A percentile compares a stretch with the other conserved stretches of the same genome.
Conservation (phyloP, 768 basidiomycete species). For the Chalciporus pseudorubinellus region DNA sequence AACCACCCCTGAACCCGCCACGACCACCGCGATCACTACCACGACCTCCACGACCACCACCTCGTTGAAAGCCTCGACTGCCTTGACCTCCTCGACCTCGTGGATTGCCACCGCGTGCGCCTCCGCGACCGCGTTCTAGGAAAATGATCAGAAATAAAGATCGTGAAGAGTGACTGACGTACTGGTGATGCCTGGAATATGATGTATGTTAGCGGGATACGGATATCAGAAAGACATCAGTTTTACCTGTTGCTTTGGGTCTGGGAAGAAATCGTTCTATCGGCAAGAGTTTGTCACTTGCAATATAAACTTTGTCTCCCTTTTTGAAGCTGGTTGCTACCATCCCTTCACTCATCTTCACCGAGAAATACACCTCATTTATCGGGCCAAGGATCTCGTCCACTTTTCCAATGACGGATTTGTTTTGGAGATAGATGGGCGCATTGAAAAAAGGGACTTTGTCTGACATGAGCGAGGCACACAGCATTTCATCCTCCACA, state of each 20-base stretch:
- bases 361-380: conserved; percentile 96
- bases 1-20: conserved; percentile 48
- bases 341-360: conserved; percentile 97
- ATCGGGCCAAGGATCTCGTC: conserved; percentile 99
- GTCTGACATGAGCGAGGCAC: conserved; percentile 76
- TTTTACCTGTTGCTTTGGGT: conserved; percentile 80
- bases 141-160: conserved; percentile 30
- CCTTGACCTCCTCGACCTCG: conserved; percentile 28
- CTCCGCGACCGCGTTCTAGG: conserved; percentile 47
- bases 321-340: conserved; percentile 93
- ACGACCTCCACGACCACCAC: conserved; percentile 38
- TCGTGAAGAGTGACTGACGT: conserved; percentile 5
- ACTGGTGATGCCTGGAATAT: conserved; percentile 29
- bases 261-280: conserved; percentile 96
- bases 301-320: conserved; percentile 98
- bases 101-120: conserved; percentile 19
- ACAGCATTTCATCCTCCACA: conserved; percentile 98
- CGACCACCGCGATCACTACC: conserved; percentile 41
- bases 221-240: conserved; percentile 20
- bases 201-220: conserved; percentile 1
- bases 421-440: conserved; percentile 96
- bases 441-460: conserved; percentile 99
- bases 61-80: conserved; percentile 35
- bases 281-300: conserved; percentile 93
- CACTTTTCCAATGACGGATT: conserved; percentile 92